Conservation (phyloP, 169 alveolate species). For the Besnoitia besnoiti region DNA sequence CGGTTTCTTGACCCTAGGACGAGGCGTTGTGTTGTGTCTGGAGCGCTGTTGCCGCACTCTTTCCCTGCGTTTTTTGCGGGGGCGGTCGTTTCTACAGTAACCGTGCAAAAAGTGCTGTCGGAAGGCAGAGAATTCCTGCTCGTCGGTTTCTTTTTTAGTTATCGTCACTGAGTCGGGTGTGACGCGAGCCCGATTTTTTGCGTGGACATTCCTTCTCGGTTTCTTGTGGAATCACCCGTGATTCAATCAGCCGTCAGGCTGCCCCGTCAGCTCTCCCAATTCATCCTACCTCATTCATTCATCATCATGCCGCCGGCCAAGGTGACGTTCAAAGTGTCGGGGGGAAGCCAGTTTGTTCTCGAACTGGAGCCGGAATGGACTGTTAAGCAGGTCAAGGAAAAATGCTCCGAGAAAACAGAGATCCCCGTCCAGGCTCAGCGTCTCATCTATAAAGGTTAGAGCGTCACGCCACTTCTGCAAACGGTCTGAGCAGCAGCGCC, state of each 20-base stretch:
- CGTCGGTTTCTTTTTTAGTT: no score
- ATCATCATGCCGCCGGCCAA: slow-evolving; percentile 43
- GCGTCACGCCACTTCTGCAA: no score
- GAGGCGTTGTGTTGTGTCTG: not conserved
- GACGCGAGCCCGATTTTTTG: no score
- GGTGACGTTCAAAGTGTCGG: slow-evolving; percentile 83
- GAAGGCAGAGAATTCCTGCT: no score
- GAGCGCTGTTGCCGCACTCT: not conserved
- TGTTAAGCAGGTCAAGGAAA: slow-evolving; percentile 79
- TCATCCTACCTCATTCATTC: not conserved
- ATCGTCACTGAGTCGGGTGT: no score
- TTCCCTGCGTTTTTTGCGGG: not conserved
- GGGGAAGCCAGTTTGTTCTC: slow-evolving; percentile 81
- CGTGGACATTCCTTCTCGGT: no score
- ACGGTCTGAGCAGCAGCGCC: not conserved
- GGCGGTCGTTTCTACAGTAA: not conserved
- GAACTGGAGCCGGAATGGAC: slow-evolving; percentile 75
- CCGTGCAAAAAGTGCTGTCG: no score
- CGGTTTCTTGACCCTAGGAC: not conserved
- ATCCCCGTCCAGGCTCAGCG: slow-evolving; percentile 83
- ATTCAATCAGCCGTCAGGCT: no score
- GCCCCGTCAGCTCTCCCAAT: no score
- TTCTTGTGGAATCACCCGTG: no score
- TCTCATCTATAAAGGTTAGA: slow-evolving; percentile 83
- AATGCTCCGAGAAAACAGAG: slow-evolving; percentile 77